A percentile compares a stretch with the other conserved stretches of the same genome.
phyloP scores from a whole-genome alignment of 805 yeast genomes.

The Geotrichum ghanense region DNA sequence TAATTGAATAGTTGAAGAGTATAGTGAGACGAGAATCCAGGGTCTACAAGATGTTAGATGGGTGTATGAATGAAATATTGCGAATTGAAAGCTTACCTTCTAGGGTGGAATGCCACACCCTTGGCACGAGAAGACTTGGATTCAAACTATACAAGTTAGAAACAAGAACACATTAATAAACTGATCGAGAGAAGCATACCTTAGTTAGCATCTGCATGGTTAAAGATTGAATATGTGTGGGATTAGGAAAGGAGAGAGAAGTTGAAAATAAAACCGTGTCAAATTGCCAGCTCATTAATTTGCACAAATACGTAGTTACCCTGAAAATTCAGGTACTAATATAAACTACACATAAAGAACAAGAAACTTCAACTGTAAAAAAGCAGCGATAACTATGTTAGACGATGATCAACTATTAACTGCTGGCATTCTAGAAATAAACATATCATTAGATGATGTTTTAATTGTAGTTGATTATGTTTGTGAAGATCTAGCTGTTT shows the following conservation, averaged over 20 bases:
- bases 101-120: slow-evolving; percentile 95
- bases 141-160: slow-evolving; percentile 50
- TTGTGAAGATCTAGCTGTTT: too few relatives aligned
- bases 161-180: background rate
- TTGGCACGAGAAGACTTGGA: slow-evolving; percentile 96
- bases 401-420: too few relatives aligned
- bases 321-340: background rate
- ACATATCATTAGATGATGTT: too few relatives aligned
- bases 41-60: slow-evolving; percentile 41
- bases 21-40: slow-evolving; percentile 90
- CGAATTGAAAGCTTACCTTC: slow-evolving; percentile 33
- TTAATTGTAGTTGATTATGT: too few relatives aligned
- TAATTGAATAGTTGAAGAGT: slow-evolving; percentile 95
- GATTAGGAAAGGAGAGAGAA: background rate
- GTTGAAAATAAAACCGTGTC: background rate
- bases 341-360: too few relatives aligned
- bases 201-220: slow-evolving; percentile 78
- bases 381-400: too few relatives aligned
- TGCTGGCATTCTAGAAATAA: too few relatives aligned
- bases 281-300: slow-evolving; percentile 2
- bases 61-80: too few relatives aligned
- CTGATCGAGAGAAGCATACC: slow-evolving; percentile 29
- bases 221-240: slow-evolving; percentile 10
- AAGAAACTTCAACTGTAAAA: too few relatives aligned
- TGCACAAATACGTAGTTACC: background rate